Percentiles rank a stretch among this genome's conserved stretches.
Evolutionary conservation across 495 filamentous ascomycete species (phyloP).

Genomic region (Penicillium silybi): DNA sequence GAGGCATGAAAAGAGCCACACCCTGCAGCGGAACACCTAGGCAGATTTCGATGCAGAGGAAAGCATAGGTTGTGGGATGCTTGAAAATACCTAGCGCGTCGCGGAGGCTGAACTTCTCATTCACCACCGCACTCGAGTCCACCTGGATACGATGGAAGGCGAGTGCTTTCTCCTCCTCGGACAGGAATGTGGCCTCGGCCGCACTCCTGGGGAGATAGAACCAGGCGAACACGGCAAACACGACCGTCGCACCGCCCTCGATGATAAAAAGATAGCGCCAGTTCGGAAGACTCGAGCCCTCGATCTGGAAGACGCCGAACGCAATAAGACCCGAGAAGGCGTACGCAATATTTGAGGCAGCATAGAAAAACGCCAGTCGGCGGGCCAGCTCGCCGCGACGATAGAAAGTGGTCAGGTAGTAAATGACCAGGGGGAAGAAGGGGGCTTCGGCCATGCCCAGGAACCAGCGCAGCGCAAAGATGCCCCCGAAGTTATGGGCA

Average conservation of each 20-base stretch:
- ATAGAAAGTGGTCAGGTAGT: slow-evolving; percentile 61
- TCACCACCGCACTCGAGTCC: slow-evolving; percentile 64
- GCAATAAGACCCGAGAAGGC: slow-evolving; percentile 69
- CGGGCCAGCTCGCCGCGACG: slow-evolving; percentile 70
- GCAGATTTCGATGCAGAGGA: slow-evolving; percentile 65
- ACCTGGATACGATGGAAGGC: slow-evolving; percentile 68
- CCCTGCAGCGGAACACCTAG: slow-evolving; percentile 68
- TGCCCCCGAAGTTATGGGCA: slow-evolving; percentile 56
- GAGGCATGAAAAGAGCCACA: slow-evolving; percentile 64
- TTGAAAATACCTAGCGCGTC: slow-evolving; percentile 60
- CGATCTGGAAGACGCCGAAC: slow-evolving; percentile 70
- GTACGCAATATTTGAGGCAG: slow-evolving; percentile 63
- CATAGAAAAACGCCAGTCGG: slow-evolving; percentile 72
- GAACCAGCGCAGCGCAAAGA: slow-evolving; percentile 51
- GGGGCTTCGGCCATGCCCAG: slow-evolving; percentile 65
- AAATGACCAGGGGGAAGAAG: slow-evolving; percentile 66
- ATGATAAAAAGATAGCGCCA: slow-evolving; percentile 77
- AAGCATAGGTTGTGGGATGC: slow-evolving; percentile 54
- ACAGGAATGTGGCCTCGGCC: slow-evolving; percentile 58
- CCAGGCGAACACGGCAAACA: slow-evolving; percentile 60
- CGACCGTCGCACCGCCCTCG: slow-evolving; percentile 61
- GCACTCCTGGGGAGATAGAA: slow-evolving; percentile 64
- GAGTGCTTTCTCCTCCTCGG: slow-evolving; percentile 55
- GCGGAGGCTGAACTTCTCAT: slow-evolving; percentile 61
- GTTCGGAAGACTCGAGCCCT: slow-evolving; percentile 41